Conservation (phyloP, 306 rosid species). For the Lablab purpureus region DNA sequence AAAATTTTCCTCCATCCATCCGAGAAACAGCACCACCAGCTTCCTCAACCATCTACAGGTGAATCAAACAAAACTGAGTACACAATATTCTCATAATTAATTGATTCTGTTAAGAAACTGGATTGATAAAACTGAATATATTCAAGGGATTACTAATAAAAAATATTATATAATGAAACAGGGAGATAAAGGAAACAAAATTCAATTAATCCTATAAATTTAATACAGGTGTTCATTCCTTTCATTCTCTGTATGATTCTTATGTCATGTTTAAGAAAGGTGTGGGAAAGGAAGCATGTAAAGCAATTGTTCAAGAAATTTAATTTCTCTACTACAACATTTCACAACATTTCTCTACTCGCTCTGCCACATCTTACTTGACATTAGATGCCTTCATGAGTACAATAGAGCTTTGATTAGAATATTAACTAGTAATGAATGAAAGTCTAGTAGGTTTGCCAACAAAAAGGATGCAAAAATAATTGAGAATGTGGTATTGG, state of each 20-base stretch:
- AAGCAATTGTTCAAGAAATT: neutral
- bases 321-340: neutral
- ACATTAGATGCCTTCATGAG: neutral
- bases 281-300: too few species aligned
- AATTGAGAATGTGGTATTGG: too few species aligned
- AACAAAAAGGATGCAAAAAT: too few species aligned
- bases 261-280: too few species aligned
- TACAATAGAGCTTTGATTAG: neutral
- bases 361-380: neutral
- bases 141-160: neutral
- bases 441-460: too few species aligned
- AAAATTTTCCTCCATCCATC: slow-evolving; percentile 93
- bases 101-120: neutral
- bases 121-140: neutral
- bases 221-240: too few species aligned
- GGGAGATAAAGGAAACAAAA: neutral
- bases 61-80: slow-evolving; percentile 13
- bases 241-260: too few species aligned
- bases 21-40: slow-evolving; percentile 86
- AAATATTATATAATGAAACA: neutral
- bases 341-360: neutral
- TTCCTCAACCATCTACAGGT: slow-evolving; percentile 86
- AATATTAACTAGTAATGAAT: neutral
- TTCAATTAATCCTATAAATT: neutral
- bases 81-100: slow-evolving; percentile 28